These are phyloP conservation scores for Penicillium nucicola DNA, from an alignment of 495 filamentous ascomycete genomes.

Conservation along the genomic window DNA sequence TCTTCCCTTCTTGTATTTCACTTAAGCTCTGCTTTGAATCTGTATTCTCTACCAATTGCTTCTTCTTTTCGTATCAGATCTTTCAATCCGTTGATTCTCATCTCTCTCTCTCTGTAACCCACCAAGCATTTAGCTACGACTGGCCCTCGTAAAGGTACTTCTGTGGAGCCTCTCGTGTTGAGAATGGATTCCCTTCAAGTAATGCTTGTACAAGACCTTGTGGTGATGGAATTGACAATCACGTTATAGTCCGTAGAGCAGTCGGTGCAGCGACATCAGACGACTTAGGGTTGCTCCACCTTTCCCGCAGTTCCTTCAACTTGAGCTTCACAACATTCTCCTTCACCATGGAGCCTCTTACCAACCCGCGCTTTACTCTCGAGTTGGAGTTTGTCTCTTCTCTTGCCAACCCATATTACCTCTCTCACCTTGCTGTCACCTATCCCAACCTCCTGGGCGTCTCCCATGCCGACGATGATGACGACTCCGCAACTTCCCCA, in stretches of 20 bases:
- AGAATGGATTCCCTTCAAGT: too few relatives aligned
- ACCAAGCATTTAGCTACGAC: too few relatives aligned
- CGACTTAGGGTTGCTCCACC: neutral
- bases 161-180: too few relatives aligned
- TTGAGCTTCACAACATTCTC: neutral
- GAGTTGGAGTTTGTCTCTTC: constrained; percentile 74
- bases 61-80: neutral
- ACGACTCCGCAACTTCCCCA: constrained; percentile 48
- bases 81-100: neutral
- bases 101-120: too few relatives aligned
- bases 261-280: too few relatives aligned
- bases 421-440: constrained; percentile 73
- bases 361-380: constrained; percentile 42
- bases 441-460: constrained; percentile 49
- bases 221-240: too few relatives aligned
- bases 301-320: neutral
- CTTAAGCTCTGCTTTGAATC: constrained; percentile 5
- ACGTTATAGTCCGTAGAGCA: too few relatives aligned
- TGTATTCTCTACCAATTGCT: constrained; percentile 7
- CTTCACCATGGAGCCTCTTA: constrained; percentile 30
- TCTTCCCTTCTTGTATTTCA: constrained; percentile 9
- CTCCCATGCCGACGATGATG: constrained; percentile 34
- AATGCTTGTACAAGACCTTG: too few relatives aligned
- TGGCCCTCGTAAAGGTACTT: too few relatives aligned
- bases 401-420: constrained; percentile 80